These are phyloP conservation scores for Taphrina flavorubra DNA, from an alignment of 1,139 yeast genomes.

Conservation along the genomic window DNA sequence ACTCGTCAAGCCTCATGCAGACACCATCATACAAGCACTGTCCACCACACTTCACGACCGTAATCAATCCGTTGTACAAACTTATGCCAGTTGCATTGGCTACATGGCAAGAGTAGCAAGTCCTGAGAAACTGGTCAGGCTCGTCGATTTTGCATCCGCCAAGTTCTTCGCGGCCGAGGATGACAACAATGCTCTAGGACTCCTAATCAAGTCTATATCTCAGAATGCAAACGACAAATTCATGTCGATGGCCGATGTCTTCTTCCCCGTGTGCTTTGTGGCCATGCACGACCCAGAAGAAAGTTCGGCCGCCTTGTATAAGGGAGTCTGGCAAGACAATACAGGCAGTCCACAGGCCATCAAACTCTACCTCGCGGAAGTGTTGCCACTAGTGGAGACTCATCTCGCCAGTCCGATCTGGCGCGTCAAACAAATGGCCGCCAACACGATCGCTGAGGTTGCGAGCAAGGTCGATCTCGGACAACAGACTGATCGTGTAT, in stretches of 20 bases:
- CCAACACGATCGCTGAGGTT: constrained; percentile 66
- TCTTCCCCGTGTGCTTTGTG: constrained; percentile 78
- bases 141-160: constrained; percentile 60
- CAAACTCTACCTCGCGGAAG: constrained; percentile 74
- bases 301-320: constrained; percentile 58
- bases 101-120: constrained; percentile 71
- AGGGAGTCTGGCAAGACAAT: constrained; percentile 77
- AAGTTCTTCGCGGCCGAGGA: constrained; percentile 61
- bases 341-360: constrained; percentile 74
- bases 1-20: constrained; percentile 65
- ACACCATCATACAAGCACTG: constrained; percentile 64
- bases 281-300: constrained; percentile 70
- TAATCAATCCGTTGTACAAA: constrained; percentile 72
- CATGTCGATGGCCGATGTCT: constrained; percentile 64
- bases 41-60: constrained; percentile 67
- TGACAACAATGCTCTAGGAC: constrained; percentile 61
- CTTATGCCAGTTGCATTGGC: constrained; percentile 84
- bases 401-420: constrained; percentile 67
- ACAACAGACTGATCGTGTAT: constrained; percentile 52
- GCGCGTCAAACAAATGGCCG: constrained; percentile 71
- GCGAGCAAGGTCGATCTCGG: constrained; percentile 44
- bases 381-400: constrained; percentile 57
- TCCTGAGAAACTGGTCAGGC: constrained; percentile 61
- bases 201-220: constrained; percentile 70
- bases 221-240: constrained; percentile 75